Conservation (phyloP, 306 rosid species). For the Lotus japonicus region DNA sequence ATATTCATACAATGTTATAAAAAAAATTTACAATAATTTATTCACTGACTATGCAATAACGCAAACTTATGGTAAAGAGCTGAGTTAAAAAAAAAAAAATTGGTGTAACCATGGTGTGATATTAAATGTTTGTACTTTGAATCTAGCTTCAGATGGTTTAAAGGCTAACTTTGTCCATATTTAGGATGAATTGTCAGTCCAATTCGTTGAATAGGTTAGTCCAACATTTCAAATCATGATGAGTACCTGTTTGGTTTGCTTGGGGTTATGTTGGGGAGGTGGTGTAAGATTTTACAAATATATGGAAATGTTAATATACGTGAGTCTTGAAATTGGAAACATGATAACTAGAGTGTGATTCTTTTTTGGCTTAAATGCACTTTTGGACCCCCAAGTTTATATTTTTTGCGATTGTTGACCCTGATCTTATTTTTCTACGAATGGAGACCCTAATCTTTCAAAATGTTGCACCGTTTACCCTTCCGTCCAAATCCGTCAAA, state of each 20-base stretch:
- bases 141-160: background rate
- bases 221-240: background rate
- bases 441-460: too few relatives aligned
- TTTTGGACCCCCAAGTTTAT: too few relatives aligned
- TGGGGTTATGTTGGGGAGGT: background rate
- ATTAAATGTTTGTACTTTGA: background rate
- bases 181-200: background rate
- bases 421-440: too few relatives aligned
- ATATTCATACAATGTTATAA: background rate
- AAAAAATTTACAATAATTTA: background rate
- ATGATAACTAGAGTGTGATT: too few relatives aligned
- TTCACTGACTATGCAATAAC: background rate
- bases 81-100: too few relatives aligned
- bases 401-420: too few relatives aligned
- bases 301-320: background rate
- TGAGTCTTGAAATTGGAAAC: background rate
- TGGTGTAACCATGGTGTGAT: background rate
- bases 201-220: background rate
- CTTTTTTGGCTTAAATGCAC: too few relatives aligned
- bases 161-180: background rate
- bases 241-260: background rate
- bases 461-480: too few relatives aligned
- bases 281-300: background rate
- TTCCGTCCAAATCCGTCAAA: too few relatives aligned
- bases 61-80: background rate